Conservation (phyloP, 768 basidiomycete species). For the Leccinum imitatum region DNA sequence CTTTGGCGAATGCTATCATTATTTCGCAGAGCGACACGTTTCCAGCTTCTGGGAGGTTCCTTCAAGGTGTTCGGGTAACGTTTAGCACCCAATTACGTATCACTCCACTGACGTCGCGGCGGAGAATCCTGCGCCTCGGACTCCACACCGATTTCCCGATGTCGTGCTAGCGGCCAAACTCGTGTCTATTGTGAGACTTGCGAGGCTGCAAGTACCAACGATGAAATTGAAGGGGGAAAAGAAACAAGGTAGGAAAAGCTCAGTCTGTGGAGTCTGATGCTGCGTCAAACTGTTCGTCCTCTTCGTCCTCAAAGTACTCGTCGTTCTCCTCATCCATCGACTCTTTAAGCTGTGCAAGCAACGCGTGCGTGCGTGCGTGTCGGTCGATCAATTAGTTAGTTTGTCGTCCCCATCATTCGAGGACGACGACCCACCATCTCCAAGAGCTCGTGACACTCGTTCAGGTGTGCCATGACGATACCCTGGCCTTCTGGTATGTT, state of each 20-base stretch:
- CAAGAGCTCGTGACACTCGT: constrained; percentile 92
- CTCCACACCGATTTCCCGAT: neutral
- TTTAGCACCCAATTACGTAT: neutral
- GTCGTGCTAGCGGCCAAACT: neutral
- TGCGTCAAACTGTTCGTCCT: constrained; percentile 32
- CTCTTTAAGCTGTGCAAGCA: constrained; percentile 57
- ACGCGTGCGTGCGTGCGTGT: neutral
- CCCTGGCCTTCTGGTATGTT: constrained; percentile 94
- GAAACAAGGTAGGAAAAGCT: neutral
- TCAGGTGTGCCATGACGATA: constrained; percentile 92
- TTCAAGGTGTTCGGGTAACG: neutral
- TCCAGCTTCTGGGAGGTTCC: neutral
- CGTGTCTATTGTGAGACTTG: neutral
- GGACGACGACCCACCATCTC: constrained; percentile 69
- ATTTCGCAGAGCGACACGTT: constrained; percentile 24
- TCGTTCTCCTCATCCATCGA: constrained; percentile 74
- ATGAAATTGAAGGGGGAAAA: neutral
- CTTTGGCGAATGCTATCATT: constrained; percentile 29
- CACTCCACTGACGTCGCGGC: neutral
- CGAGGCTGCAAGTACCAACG: neutral
- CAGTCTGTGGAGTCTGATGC: constrained; percentile 13
- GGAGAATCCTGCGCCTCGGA: neutral
- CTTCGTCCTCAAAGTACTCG: constrained; percentile 53
- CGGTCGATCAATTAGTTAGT: neutral
- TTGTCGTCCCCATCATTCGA: neutral